phyloP scores from a whole-genome alignment of 805 yeast species.

The Saturnispora mendoncae region DNA sequence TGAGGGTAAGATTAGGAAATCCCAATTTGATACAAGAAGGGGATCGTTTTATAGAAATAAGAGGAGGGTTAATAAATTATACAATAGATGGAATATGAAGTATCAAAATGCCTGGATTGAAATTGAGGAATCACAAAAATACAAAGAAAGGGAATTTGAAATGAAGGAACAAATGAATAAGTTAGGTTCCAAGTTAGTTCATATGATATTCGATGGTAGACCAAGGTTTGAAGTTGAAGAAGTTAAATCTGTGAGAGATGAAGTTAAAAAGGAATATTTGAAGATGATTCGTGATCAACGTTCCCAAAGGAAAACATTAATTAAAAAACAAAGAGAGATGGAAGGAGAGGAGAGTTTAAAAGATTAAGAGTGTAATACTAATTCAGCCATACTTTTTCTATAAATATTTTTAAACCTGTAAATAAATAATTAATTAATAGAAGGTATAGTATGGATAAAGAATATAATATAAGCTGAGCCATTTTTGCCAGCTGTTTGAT shows the following conservation, averaged over 20 bases:
- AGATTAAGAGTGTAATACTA: background rate
- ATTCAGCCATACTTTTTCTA: background rate
- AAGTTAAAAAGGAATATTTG: background rate
- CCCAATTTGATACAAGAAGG: background rate
- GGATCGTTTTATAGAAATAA: constrained; percentile 1
- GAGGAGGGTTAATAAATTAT: background rate
- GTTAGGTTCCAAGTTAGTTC: constrained; percentile 2
- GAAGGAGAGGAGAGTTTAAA: no score
- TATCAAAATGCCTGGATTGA: constrained; percentile 3
- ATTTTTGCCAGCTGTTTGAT: no score
- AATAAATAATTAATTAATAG: no score
- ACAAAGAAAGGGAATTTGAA: constrained; percentile 1
- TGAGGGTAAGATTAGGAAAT: background rate
- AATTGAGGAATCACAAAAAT: constrained; percentile 2
- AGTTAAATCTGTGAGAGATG: constrained; percentile 1
- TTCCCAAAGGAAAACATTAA: background rate
- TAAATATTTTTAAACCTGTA: no score
- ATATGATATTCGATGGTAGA: background rate
- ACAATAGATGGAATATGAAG: constrained; percentile 7
- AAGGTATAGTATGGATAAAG: no score
- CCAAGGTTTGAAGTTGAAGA: constrained; percentile 1
- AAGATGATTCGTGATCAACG: background rate
- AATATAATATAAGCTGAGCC: no score
- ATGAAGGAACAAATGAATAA: constrained; percentile 3
- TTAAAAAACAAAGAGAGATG: background rate